Percentiles rank a stretch among this genome's conserved stretches.
Evolutionary conservation across 805 yeast genomes (phyloP).

Genomic region (Nakazawaea ernobii): DNA sequence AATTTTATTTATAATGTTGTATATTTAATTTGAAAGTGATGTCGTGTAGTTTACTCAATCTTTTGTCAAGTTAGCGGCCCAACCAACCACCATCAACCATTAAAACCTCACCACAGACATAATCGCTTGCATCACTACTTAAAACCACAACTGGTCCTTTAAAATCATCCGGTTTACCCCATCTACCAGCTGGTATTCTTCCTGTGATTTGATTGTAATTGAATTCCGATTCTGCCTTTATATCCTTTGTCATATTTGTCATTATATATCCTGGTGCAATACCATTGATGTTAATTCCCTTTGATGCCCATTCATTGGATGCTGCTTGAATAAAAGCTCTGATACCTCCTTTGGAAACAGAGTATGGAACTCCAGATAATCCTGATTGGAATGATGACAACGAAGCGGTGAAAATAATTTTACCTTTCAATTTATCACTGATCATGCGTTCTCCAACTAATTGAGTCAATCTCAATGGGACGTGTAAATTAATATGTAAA

Average conservation of each 20-base stretch:
- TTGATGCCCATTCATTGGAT: slow-evolving; percentile 38
- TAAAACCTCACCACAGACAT: slow-evolving; percentile 45
- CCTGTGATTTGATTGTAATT: slow-evolving; percentile 23
- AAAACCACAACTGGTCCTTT: slow-evolving; percentile 39
- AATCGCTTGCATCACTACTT: slow-evolving; percentile 45
- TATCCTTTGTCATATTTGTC: slow-evolving; percentile 37
- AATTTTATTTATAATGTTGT: too few species aligned
- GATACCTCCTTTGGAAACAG: slow-evolving; percentile 37
- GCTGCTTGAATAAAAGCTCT: slow-evolving; percentile 29
- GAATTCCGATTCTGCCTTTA: slow-evolving; percentile 20
- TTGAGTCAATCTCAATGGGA: slow-evolving; percentile 31
- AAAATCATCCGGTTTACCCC: slow-evolving; percentile 44
- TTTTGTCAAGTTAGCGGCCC: slow-evolving; percentile 19
- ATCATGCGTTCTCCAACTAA: slow-evolving; percentile 32
- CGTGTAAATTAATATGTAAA: slow-evolving; percentile 33
- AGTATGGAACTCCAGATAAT: slow-evolving; percentile 30
- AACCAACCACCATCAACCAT: slow-evolving; percentile 54
- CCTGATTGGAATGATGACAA: slow-evolving; percentile 36
- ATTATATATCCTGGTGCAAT: slow-evolving; percentile 44
- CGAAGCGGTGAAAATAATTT: slow-evolving; percentile 36
- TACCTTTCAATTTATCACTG: slow-evolving; percentile 27
- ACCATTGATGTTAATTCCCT: slow-evolving; percentile 41
- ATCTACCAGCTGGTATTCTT: slow-evolving; percentile 40
- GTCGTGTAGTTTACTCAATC: too few species aligned
- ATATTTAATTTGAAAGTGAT: too few species aligned